These are phyloP conservation scores for Termitomyces sp. DNA, from an alignment of 768 basidiomycete species.

Conservation along the genomic window DNA sequence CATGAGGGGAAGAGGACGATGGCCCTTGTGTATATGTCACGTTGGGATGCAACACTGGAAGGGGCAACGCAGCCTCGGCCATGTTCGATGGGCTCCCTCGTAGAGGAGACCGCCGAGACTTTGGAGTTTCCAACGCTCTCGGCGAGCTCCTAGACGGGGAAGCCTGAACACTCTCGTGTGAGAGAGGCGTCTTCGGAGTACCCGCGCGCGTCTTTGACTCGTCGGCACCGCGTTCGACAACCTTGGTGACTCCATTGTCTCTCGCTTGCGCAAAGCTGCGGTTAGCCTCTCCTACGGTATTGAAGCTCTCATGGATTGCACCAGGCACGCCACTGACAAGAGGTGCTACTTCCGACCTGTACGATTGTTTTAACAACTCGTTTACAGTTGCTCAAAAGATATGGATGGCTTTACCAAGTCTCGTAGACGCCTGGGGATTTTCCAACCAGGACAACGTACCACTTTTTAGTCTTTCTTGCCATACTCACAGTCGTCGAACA, in stretches of 20 bases:
- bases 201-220: not conserved
- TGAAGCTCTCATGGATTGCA: conserved; percentile 42
- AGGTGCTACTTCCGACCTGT: conserved; percentile 46
- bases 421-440: conserved; percentile 37
- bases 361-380: not conserved
- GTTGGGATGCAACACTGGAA: conserved; percentile 12
- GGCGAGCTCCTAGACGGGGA: conserved; percentile 10
- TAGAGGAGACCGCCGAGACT: conserved; percentile 12
- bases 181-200: not conserved
- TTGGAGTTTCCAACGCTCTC: conserved; percentile 7
- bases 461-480: conserved; percentile 32
- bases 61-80: not conserved
- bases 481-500: conserved; percentile 17
- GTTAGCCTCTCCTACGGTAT: conserved; percentile 40
- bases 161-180: not conserved
- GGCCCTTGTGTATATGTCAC: conserved; percentile 16
- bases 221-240: conserved; percentile 20
- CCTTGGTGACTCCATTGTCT: conserved; percentile 28
- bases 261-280: conserved; percentile 28
- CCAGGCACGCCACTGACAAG: conserved; percentile 43
- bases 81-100: not conserved
- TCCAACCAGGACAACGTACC: conserved; percentile 43
- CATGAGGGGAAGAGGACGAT: conserved; percentile 9
- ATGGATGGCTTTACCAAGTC: conserved; percentile 30
- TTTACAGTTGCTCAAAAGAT: not conserved